Evolutionary conservation across 2,329 filamentous ascomycete species (phyloP).

Genomic region (Colletotrichum ledebouriae): DNA sequence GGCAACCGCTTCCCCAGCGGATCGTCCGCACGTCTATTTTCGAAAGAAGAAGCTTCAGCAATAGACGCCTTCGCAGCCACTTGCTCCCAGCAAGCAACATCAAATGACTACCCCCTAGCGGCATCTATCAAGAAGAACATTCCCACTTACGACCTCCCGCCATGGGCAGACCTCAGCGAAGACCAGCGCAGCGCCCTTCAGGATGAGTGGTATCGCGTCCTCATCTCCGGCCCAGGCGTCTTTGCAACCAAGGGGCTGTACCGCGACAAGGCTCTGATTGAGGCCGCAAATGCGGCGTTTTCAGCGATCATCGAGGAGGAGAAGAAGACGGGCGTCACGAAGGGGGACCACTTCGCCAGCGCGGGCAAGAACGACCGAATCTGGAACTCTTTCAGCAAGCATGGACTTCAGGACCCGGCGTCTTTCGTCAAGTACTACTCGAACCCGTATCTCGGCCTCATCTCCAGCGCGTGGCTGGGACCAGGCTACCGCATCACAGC

Average conservation of each 20-base stretch:
- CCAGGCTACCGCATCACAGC: conserved; percentile 71
- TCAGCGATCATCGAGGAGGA: conserved; percentile 62
- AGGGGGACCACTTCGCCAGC: conserved; percentile 73
- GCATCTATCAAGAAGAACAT: conserved; percentile 61
- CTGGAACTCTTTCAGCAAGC: conserved; percentile 77
- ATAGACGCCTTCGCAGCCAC: conserved; percentile 59
- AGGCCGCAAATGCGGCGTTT: conserved; percentile 62
- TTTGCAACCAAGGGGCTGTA: conserved; percentile 69
- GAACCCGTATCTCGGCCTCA: conserved; percentile 68
- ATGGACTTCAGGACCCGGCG: conserved; percentile 63
- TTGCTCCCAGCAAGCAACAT: conserved; percentile 55
- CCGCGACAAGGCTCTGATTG: conserved; percentile 56
- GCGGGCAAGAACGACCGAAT: conserved; percentile 70
- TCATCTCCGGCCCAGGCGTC: conserved; percentile 70
- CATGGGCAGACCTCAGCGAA: conserved; percentile 48
- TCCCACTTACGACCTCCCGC: conserved; percentile 66
- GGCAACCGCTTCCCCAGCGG: not conserved
- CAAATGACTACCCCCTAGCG: conserved; percentile 62
- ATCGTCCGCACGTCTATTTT: conserved; percentile 44
- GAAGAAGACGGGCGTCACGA: conserved; percentile 49
- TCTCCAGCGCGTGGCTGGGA: conserved; percentile 70
- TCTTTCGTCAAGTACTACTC: conserved; percentile 71
- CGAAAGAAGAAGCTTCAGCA: conserved; percentile 50
- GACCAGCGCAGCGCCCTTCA: conserved; percentile 59
- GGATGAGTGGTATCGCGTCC: conserved; percentile 71